Evolutionary conservation across 78 protist genomes (phyloP), one percentile per base, ranked within the genome.

Genomic region (Guillardia theta): DNA sequence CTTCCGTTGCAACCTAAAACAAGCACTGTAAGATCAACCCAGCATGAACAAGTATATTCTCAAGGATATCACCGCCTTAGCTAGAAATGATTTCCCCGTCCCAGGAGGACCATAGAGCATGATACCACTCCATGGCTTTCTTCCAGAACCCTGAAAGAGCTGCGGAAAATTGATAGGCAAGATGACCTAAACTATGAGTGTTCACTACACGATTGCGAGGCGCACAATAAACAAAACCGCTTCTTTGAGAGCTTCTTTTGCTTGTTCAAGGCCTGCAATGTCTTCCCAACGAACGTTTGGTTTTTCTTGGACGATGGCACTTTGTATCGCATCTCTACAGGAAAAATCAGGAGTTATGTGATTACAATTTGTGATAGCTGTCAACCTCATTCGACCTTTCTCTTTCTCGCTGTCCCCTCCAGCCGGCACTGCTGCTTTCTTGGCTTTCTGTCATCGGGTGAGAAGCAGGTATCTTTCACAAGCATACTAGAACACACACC

Each of bases 61-160:
- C n/a, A n/a, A n/a, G n/a, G n/a, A n/a, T n/a, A n/a, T n/a, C n/a
- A 88, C 93, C 0, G 99, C 99, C 96, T 98, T 98, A 37, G 99
- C 99, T 37, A 99, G 96, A 94, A 95, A 98, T 0, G 97, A 78
- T 96, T 99, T 99, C 53, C 99, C 99, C 6, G 99, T 98, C 27
- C 99, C 99, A n/a, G 99, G 99, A 30, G 99, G 99, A 95, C 99
- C 99, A 95, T 97, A 99, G 43, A 99, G 96, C 47, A 99, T 96
- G 39, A 99, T 98, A 41, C 99, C 99, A 0, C 95, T 43, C 99
- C 99, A 99, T n/a, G 99, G 99, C 76, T 88, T 93, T n/a, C n/a
- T n/a, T 12, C 36, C 41, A 27, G 78, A 96, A 37, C 99, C 99
- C 5, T 95, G 95, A 95, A 99, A 99, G 93, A 99, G 96, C 58